Base-by-base conservation (phyloP, 495 filamentous ascomycete species). In the Mytilinidion resinicola region DNA sequence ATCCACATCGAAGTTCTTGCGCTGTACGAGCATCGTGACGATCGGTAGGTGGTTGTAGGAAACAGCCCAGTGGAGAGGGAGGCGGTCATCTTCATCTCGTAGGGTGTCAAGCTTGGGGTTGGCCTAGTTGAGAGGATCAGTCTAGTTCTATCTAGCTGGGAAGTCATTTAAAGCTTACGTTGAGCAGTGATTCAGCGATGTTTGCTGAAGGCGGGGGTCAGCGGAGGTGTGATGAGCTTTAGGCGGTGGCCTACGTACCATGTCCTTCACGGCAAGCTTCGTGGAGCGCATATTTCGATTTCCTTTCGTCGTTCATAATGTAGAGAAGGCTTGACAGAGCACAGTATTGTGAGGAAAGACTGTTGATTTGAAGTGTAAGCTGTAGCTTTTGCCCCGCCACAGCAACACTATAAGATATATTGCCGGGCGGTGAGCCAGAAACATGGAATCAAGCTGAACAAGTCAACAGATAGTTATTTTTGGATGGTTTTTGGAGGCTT, bases 41-140 rank as follows among this genome's bases (percentile, higher is more conserved):
- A 96, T 89, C 38, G 82, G 78, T n/a, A 82, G 72, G 39, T 82
- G 85, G 69, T 92, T 95, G 71, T 87, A 86, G 43, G 91, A 93
- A 12, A 83, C 82, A 1, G 93, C 93, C 95, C 95, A 99, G 73
- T 99, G 95, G 51, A 97, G 85, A 0, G 95, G 87, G 20, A 96
- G 81, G 50, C 93, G 88, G 50, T 90, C 90, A 70, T 99, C 93
- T 50, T 88, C 85, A 65, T 99, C 93, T 69, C 84, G 87, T 48
- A 75, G 76, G 36, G 74, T 76, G 12, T 88, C 85, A 41, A 91
- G 80, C 63, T 88, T 90, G 0, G 89, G 85, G 65, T 95, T 91
- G 64, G 86, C 85, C 84, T 95, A 43, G 0, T 64, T 41, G 8
- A 53, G n/a, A 8, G 6, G 25, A 30, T 30, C 6, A 30, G 25